Conservation (phyloP, 2,329 filamentous ascomycete genomes). For the Fusarium xyrophilum region DNA sequence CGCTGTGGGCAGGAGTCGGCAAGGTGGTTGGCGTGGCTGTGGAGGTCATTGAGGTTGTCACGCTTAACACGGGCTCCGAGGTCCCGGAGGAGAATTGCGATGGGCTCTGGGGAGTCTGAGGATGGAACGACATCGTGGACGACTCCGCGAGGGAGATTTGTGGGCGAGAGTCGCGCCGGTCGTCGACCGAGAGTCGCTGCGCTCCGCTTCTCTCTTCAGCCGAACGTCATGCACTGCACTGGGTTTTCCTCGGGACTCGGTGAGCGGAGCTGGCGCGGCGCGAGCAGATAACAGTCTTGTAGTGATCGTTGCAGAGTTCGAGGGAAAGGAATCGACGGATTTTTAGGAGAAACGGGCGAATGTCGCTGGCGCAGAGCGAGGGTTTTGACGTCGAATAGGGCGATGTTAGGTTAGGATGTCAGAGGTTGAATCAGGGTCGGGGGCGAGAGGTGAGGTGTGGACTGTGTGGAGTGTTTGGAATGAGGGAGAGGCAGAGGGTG, state of each 20-base stretch:
- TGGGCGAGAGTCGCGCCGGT: conserved; percentile 45
- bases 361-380: conserved; percentile 38
- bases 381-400: conserved; percentile 35
- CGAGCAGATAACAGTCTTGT: conserved; percentile 21
- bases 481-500: conserved; percentile 37
- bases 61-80: conserved; percentile 59
- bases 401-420: conserved; percentile 38
- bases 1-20: conserved; percentile 68
- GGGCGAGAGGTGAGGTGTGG: conserved; percentile 41
- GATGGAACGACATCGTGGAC: conserved; percentile 70
- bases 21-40: conserved; percentile 60
- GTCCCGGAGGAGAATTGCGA: conserved; percentile 66
- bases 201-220: conserved; percentile 42
- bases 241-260: conserved; percentile 38
- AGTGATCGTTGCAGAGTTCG: conserved; percentile 1
- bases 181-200: conserved; percentile 46
- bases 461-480: conserved; percentile 40
- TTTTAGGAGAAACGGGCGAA: conserved; percentile 31
- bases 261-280: conserved; percentile 24
- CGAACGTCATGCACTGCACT: conserved; percentile 44
- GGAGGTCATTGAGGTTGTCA: conserved; percentile 59
- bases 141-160: conserved; percentile 45
- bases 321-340: conserved; percentile 22
- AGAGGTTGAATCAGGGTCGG: conserved; percentile 42
- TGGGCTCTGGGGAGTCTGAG: conserved; percentile 72